A percentile compares a stretch with the other conserved stretches of the same genome.
phyloP scores from a whole-genome alignment of 2,329 filamentous ascomycete genomes.

The Claviceps lovelessii region DNA sequence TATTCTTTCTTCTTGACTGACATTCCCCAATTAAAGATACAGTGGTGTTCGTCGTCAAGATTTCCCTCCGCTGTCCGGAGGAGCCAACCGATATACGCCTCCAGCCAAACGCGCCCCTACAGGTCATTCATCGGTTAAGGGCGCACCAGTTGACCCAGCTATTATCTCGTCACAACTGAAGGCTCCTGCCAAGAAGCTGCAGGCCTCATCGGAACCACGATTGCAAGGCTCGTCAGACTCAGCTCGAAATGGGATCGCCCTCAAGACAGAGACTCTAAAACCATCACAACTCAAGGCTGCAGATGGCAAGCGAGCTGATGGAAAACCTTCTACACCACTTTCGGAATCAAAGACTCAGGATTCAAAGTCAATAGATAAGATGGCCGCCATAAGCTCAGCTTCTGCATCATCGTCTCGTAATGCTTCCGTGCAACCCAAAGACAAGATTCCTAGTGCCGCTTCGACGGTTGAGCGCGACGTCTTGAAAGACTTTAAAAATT shows the following conservation, averaged over 20 bases:
- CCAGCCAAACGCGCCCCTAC: constrained; percentile 73
- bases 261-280: constrained; percentile 17
- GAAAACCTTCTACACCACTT: constrained; percentile 10
- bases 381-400: constrained; percentile 16
- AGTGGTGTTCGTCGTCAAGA: constrained; percentile 76
- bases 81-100: constrained; percentile 69
- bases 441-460: constrained; percentile 27
- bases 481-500: constrained; percentile 47
- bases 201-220: constrained; percentile 12
- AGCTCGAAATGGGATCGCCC: constrained; percentile 16
- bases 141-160: constrained; percentile 70
- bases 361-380: constrained; percentile 13
- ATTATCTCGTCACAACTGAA: constrained; percentile 79
- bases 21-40: constrained; percentile 41
- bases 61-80: constrained; percentile 46
- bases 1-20: constrained; percentile 7
- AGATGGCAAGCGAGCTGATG: constrained; percentile 19
- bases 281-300: constrained; percentile 15
- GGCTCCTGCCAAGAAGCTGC: constrained; percentile 25
- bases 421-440: constrained; percentile 26
- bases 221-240: constrained; percentile 12
- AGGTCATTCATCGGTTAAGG: constrained; percentile 56
- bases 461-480: constrained; percentile 49
- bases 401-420: constrained; percentile 25
- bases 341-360: constrained; percentile 19